phyloP scores from a whole-genome alignment of 805 yeast species.

The Candida oleophila region DNA sequence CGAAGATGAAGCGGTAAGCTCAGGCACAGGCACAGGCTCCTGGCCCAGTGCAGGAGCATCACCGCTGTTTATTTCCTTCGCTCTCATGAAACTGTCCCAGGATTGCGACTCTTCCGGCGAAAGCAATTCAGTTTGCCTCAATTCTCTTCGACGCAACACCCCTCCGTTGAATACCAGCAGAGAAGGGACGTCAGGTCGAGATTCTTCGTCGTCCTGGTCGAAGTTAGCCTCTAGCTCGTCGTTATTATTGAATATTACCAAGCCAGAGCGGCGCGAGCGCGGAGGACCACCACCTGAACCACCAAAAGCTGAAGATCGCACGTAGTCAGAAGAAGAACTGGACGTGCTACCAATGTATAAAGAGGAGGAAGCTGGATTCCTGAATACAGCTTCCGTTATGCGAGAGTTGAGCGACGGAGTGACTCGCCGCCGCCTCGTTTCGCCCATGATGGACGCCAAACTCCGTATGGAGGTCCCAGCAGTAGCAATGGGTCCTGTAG shows the following conservation, averaged over 20 bases:
- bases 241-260: conserved; percentile 14
- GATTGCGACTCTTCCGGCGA: conserved; percentile 34
- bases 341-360: not conserved
- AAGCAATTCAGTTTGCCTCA: conserved; percentile 24
- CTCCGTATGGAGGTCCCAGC: not conserved
- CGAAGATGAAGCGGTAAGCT: not conserved
- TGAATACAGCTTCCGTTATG: conserved; percentile 3
- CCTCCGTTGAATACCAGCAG: conserved; percentile 38
- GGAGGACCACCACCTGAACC: too few species aligned
- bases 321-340: not conserved
- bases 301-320: not conserved
- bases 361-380: conserved; percentile 5
- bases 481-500: not conserved
- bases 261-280: conserved; percentile 2
- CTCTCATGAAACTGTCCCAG: conserved; percentile 38
- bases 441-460: not conserved
- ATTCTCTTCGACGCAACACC: conserved; percentile 32
- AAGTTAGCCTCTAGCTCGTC: conserved; percentile 32
- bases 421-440: not conserved
- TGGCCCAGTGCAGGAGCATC: conserved; percentile 7
- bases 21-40: not conserved
- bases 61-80: conserved; percentile 11
- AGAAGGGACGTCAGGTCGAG: not conserved
- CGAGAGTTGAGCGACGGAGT: conserved; percentile 2
- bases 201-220: conserved; percentile 8